These are phyloP conservation scores for Boletus patriciae DNA, from an alignment of 768 basidiomycete genomes.

Conservation along the genomic window DNA sequence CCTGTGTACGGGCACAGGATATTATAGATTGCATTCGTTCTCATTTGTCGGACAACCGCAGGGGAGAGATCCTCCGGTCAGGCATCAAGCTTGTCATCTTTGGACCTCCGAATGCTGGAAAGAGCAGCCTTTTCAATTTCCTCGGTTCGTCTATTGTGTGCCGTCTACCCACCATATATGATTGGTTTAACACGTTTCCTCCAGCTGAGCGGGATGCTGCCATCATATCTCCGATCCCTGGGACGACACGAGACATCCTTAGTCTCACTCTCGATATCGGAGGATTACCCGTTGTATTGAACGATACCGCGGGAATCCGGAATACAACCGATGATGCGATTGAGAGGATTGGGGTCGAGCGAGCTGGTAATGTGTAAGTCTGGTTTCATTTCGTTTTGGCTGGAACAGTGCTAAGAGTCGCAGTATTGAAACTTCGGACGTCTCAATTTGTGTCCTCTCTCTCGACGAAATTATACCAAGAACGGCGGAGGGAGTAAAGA, in stretches of 20 bases:
- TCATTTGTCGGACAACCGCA: slow-evolving; percentile 67
- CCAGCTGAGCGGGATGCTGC: slow-evolving; percentile 84
- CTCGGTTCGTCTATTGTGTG: slow-evolving; percentile 49
- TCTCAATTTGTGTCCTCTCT: slow-evolving; percentile 80
- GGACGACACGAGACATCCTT: slow-evolving; percentile 87
- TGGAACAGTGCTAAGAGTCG: background rate
- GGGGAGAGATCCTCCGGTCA: slow-evolving; percentile 80
- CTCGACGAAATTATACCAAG: slow-evolving; percentile 45
- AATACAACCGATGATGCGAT: slow-evolving; percentile 62
- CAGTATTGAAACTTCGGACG: slow-evolving; percentile 67
- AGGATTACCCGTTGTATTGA: slow-evolving; percentile 75
- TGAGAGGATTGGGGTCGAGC: slow-evolving; percentile 78
- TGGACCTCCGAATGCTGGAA: slow-evolving; percentile 93
- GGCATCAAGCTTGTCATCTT: slow-evolving; percentile 87
- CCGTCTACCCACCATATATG: background rate
- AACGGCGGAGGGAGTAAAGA: background rate
- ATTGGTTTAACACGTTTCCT: background rate
- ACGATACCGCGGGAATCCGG: slow-evolving; percentile 86
- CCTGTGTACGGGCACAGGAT: slow-evolving; percentile 47
- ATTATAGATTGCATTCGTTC: slow-evolving; percentile 52
- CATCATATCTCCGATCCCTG: slow-evolving; percentile 84
- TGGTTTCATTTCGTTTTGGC: background rate
- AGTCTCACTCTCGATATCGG: slow-evolving; percentile 86
- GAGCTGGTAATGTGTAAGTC: slow-evolving; percentile 67
- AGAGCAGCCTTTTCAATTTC: slow-evolving; percentile 85